phyloP scores from a whole-genome alignment of 225 moss, liverwort and hornwort species.

The Straminergon stramineum region DNA sequence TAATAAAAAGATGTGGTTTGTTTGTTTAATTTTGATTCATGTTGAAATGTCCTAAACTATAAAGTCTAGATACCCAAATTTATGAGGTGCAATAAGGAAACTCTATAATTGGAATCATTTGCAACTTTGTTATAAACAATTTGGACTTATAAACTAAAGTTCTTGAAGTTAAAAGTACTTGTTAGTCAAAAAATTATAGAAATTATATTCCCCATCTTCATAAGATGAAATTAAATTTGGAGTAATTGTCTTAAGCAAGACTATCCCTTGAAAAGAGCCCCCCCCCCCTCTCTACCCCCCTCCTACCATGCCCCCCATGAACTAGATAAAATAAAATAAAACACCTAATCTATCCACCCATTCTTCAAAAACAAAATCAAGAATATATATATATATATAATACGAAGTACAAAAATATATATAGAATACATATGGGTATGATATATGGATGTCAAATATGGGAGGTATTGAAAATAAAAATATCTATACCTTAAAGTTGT shows the following conservation, averaged over 20 bases:
- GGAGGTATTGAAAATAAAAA: too few relatives aligned
- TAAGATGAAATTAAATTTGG: fast-evolving
- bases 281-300: too few relatives aligned
- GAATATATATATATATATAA: neutral
- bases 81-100: fast-evolving
- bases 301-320: fast-evolving
- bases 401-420: too few relatives aligned
- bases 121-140: neutral
- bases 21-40: neutral
- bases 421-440: neutral
- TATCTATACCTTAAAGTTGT: too few relatives aligned
- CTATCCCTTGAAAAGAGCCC: fast-evolving
- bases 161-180: neutral
- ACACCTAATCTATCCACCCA: neutral
- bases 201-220: neutral
- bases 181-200: neutral
- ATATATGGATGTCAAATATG: neutral
- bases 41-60: neutral
- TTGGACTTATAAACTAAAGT: neutral
- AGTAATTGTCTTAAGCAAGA: neutral
- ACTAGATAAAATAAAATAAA: neutral
- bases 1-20: neutral
- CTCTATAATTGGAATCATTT: neutral
- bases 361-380: fast-evolving
- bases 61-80: fast-evolving